Percentiles rank a stretch among this genome's conserved stretches.
Evolutionary conservation across 2,329 filamentous ascomycete genomes (phyloP).

Genomic region (Dactylellina cionopaga): DNA sequence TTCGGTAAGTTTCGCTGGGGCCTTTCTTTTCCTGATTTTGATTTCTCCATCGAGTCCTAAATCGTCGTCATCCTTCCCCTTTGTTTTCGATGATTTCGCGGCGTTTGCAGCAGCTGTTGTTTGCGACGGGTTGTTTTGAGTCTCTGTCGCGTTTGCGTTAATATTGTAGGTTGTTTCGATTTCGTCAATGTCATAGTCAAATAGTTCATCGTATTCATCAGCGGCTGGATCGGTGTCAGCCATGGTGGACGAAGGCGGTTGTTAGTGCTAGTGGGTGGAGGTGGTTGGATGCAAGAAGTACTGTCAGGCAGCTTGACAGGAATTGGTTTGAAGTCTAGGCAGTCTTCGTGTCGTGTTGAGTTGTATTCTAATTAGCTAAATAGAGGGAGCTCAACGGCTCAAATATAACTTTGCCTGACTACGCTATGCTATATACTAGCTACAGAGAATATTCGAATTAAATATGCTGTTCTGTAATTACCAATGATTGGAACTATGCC

Average conservation of each 20-base stretch:
- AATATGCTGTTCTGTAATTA: too few species aligned
- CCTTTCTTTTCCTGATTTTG: constrained; percentile 79
- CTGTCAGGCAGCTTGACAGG: too few species aligned
- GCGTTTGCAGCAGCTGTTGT: constrained; percentile 60
- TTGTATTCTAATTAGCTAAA: too few species aligned
- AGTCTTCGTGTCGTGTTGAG: too few species aligned
- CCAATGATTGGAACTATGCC: too few species aligned
- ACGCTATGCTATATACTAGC: too few species aligned
- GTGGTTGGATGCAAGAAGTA: not conserved
- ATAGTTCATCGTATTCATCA: constrained; percentile 72
- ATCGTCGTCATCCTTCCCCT: constrained; percentile 66
- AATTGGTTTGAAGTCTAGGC: too few species aligned
- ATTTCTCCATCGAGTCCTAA: constrained; percentile 89
- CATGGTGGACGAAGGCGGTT: constrained; percentile 7
- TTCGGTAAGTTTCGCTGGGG: constrained; percentile 88
- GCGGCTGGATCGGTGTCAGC: constrained; percentile 33
- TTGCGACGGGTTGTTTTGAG: constrained; percentile 64
- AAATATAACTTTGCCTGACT: too few species aligned
- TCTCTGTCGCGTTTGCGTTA: constrained; percentile 50
- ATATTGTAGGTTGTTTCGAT: constrained; percentile 59
- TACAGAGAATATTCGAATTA: too few species aligned
- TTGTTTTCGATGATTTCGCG: constrained; percentile 54
- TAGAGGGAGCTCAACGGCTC: too few species aligned
- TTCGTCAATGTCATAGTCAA: constrained; percentile 77
- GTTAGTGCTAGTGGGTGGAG: not conserved